phyloP scores from a whole-genome alignment of 169 alveolate species.

The Eimeria sp. region DNA sequence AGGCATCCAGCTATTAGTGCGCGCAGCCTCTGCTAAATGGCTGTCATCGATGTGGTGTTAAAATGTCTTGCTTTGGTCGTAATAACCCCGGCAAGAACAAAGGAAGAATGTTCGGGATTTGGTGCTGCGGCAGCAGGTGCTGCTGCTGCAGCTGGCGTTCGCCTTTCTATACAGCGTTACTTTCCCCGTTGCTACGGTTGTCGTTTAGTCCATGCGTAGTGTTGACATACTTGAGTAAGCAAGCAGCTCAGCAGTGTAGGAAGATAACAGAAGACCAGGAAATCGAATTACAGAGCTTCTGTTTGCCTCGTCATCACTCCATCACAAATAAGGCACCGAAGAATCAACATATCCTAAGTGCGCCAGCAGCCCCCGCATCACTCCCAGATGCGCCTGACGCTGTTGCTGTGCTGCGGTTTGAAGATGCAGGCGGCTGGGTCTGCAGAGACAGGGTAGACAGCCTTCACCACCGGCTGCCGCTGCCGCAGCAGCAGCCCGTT shows the following conservation, averaged over 20 bases:
- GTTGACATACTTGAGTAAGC: not conserved
- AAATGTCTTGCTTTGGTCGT: not conserved
- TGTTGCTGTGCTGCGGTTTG: not conserved
- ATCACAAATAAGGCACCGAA: not conserved
- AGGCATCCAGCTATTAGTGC: not conserved
- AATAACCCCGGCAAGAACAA: not conserved
- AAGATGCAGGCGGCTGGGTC: not conserved
- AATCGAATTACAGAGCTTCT: not conserved
- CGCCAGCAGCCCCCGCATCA: not conserved
- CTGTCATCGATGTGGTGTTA: not conserved
- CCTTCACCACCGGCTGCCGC: not conserved
- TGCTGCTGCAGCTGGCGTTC: conserved; percentile 5
- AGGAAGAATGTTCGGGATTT: not conserved
- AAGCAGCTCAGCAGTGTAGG: not conserved
- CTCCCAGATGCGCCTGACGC: not conserved
- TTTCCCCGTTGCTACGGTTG: not conserved
- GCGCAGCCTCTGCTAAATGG: not conserved
- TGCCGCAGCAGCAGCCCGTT: conserved; percentile 13
- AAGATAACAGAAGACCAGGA: not conserved
- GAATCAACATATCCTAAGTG: not conserved
- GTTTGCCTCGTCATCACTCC: not conserved
- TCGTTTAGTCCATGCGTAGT: not conserved
- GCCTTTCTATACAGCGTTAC: not conserved
- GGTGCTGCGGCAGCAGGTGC: conserved; percentile 60
- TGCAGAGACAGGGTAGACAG: not conserved